Evolutionary conservation across 176 grass and related monocot genomes (phyloP), one percentile per base, ranked within the genome.

Genomic region (Cocos nucifera): DNA sequence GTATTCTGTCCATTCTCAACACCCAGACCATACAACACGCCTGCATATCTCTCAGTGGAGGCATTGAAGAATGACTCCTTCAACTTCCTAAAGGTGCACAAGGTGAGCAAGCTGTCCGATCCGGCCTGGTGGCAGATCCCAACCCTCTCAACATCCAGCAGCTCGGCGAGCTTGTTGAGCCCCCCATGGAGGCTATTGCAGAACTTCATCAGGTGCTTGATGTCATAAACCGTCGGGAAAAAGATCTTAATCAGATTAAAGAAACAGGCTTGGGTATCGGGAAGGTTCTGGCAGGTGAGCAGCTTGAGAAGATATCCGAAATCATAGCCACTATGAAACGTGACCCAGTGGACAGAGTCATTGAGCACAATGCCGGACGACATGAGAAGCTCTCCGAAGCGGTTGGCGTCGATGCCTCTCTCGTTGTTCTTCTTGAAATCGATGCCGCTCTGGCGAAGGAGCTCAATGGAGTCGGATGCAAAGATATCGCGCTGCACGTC

Each of bases 161-260:
- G 67, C 66, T 97, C 87, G 0, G 92, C 92, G 0, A 97, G 84
- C 73, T 91, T 97, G 73, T 97, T 91, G 22, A 97, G 75, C n/a
- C 92, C 92, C 0, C 92, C 92, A 49, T 97, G 92, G 57, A 97
- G 75, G 66, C 87, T 97, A 66, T 97, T 97, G 81, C 92, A 97
- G 63, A 97, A 97, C 62, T 85, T 97, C 87, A 97, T 97, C 4
- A 97, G 78, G n/a, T 97, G 92, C 53, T 97, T 97, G 53, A 97
- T 78, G 73, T 97, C 92, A 8, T 91, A 97, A 17, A 97, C 81
- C 0, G 79, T 85, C 0, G 92, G 92, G 76, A 97, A 97, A 44
- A 91, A 97, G 16, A 97, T 85, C 72, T 88, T 91, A 57, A 97
- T 91, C 7, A 97, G 58, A 56, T 77, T 77, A 23, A 97, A 97